A percentile compares a stretch with the other conserved stretches of the same genome.
phyloP scores from a whole-genome alignment of 352 stramenopile species.

The Phytophthora chlamydospora region DNA sequence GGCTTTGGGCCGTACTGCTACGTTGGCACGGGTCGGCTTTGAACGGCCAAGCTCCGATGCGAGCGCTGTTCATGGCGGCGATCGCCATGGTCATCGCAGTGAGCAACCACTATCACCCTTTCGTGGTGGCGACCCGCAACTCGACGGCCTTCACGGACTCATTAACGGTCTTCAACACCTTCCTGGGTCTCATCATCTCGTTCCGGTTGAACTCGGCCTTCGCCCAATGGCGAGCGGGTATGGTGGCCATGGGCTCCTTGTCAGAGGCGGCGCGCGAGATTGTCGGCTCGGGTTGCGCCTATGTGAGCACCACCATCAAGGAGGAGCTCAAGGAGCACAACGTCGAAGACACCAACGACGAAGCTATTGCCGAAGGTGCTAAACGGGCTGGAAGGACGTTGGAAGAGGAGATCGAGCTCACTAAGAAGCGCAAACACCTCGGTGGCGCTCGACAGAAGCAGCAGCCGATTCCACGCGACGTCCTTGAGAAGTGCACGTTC shows the following conservation, averaged over 20 bases:
- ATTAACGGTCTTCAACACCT: conserved; percentile 84
- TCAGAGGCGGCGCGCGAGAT: conserved; percentile 64
- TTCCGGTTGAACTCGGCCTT: conserved; percentile 86
- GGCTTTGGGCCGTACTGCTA: conserved; percentile 61
- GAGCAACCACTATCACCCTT: conserved; percentile 55
- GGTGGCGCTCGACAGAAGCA: conserved; percentile 2
- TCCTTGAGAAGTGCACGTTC: conserved; percentile 77
- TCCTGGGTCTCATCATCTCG: conserved; percentile 74
- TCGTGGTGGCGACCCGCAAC: conserved; percentile 62
- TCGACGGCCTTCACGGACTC: conserved; percentile 78
- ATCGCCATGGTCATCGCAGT: conserved; percentile 52
- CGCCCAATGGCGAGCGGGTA: conserved; percentile 73
- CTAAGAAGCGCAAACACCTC: neutral
- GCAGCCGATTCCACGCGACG: conserved; percentile 49
- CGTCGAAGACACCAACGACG: neutral
- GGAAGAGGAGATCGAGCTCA: neutral
- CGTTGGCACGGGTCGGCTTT: conserved; percentile 76
- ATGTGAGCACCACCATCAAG: conserved; percentile 56
- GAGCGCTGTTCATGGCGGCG: conserved; percentile 68
- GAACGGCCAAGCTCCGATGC: conserved; percentile 61
- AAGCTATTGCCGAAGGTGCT: conserved; percentile 1
- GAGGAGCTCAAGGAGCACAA: conserved; percentile 17
- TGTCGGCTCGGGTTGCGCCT: conserved; percentile 64
- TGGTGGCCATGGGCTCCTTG: conserved; percentile 67
- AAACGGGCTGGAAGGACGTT: neutral